These are phyloP conservation scores for Suhomyces coccinellae DNA, from an alignment of 1,139 yeast genomes.

Conservation along the genomic window DNA sequence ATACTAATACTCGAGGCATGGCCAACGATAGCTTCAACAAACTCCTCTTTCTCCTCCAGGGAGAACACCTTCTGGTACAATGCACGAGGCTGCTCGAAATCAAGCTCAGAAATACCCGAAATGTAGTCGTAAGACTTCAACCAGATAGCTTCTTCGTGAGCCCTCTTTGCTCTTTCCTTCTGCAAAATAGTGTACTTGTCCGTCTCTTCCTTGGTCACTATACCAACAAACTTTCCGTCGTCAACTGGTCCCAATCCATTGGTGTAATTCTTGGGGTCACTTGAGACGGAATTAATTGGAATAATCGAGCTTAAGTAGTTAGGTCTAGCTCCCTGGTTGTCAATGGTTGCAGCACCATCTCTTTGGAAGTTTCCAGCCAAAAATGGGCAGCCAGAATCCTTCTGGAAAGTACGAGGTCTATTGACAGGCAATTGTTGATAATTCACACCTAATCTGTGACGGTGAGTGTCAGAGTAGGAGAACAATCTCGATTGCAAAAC, in stretches of 20 bases:
- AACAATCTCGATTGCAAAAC: conserved; percentile 58
- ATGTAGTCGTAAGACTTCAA: conserved; percentile 37
- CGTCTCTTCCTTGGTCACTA: conserved; percentile 25
- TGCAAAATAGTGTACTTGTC: conserved; percentile 28
- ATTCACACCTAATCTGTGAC: conserved; percentile 50
- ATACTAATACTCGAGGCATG: conserved; percentile 35
- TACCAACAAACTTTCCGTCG: conserved; percentile 26
- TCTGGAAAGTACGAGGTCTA: conserved; percentile 19
- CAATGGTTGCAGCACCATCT: conserved; percentile 32
- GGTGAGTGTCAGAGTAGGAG: conserved; percentile 61
- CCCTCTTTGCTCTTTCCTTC: conserved; percentile 24
- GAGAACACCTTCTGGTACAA: conserved; percentile 39
- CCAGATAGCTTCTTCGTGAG: conserved; percentile 40
- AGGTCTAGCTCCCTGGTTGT: conserved; percentile 29
- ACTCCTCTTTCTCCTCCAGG: conserved; percentile 29
- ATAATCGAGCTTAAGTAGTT: conserved; percentile 30
- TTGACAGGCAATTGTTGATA: conserved; percentile 35
- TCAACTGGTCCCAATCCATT: conserved; percentile 24
- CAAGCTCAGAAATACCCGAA: conserved; percentile 42
- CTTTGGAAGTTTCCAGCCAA: conserved; percentile 42
- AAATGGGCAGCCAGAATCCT: conserved; percentile 30
- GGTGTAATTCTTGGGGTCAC: conserved; percentile 16
- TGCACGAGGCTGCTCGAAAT: conserved; percentile 46
- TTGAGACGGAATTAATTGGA: conserved; percentile 24
- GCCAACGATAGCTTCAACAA: conserved; percentile 38